Percentiles rank a stretch among this genome's conserved stretches.
These are phyloP conservation scores for Trematosphaeria pertusa DNA, from an alignment of 2,329 filamentous ascomycete species.

Conservation along the genomic window DNA sequence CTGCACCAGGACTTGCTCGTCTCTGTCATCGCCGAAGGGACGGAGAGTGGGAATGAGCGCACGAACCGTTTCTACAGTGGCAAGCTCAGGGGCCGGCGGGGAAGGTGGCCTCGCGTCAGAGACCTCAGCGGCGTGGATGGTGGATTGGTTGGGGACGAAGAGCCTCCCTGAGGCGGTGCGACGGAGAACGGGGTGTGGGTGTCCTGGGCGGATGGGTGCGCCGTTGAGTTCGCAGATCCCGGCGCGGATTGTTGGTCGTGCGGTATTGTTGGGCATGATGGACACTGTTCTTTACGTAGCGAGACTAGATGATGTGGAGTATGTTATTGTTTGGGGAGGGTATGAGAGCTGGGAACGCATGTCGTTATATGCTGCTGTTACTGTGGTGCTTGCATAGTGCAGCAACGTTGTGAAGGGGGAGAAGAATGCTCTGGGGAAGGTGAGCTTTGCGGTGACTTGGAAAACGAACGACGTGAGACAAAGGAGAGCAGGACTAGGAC, in stretches of 20 bases:
- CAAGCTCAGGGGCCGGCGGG: too few relatives aligned
- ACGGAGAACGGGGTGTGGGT: constrained; percentile 8
- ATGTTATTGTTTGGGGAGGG: not conserved
- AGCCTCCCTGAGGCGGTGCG: constrained; percentile 14
- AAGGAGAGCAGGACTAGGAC: not conserved
- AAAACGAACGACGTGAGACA: not conserved
- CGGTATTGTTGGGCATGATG: constrained; percentile 6
- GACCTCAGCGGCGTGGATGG: not conserved
- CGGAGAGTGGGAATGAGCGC: not conserved
- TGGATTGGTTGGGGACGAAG: not conserved
- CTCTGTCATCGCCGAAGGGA: not conserved
- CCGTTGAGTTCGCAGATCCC: constrained; percentile 8
- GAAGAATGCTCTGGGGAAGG: not conserved
- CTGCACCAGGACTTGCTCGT: not conserved
- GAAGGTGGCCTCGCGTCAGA: too few relatives aligned
- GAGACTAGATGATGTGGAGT: not conserved
- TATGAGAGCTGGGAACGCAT: not conserved
- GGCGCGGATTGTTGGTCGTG: not conserved
- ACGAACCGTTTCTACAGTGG: not conserved
- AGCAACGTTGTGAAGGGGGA: not conserved
- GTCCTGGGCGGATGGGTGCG: constrained; percentile 1
- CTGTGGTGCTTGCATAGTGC: too few relatives aligned
- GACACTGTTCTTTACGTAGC: too few relatives aligned
- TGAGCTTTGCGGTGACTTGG: not conserved
- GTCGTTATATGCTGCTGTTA: not conserved